Percentiles rank a stretch among this genome's conserved stretches.
Conservation (phyloP, 2,329 filamentous ascomycete species). For the Fusarium algeriense region DNA sequence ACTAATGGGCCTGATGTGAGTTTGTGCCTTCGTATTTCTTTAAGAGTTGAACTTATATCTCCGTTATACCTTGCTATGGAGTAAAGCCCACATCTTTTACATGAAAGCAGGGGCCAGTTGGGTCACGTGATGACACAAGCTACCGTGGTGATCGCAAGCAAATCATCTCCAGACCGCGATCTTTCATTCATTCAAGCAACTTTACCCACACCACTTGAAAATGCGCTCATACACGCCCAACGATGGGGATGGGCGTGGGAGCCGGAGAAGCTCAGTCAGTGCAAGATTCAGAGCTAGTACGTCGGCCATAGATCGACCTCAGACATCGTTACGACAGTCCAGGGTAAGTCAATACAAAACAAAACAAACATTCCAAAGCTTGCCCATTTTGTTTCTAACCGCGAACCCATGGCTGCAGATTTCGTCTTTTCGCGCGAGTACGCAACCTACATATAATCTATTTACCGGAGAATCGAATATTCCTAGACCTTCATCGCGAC, state of each 20-base stretch:
- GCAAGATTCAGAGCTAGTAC: conserved; percentile 53
- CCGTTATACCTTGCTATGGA: no score
- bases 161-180: conserved; percentile 21
- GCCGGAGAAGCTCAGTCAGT: conserved; percentile 48
- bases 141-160: conserved; percentile 43
- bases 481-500: conserved; percentile 56
- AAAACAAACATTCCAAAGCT: conserved; percentile 28
- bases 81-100: not conserved
- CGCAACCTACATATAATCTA: conserved; percentile 70
- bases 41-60: no score
- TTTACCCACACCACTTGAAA: conserved; percentile 15
- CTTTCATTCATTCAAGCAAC: conserved; percentile 6
- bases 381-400: conserved; percentile 19
- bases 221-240: conserved; percentile 54
- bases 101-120: not conserved
- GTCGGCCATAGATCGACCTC: conserved; percentile 54
- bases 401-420: conserved; percentile 49
- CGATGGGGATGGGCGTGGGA: conserved; percentile 49
- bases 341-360: conserved; percentile 54
- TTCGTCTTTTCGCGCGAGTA: conserved; percentile 60
- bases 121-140: conserved; percentile 41
- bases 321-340: conserved; percentile 53
- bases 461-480: conserved; percentile 64
- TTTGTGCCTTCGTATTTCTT: no score
- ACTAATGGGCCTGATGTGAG: no score